Evolutionary conservation across 805 yeast genomes (phyloP).

Genomic region (Cyberlindnera xylosilytica): DNA sequence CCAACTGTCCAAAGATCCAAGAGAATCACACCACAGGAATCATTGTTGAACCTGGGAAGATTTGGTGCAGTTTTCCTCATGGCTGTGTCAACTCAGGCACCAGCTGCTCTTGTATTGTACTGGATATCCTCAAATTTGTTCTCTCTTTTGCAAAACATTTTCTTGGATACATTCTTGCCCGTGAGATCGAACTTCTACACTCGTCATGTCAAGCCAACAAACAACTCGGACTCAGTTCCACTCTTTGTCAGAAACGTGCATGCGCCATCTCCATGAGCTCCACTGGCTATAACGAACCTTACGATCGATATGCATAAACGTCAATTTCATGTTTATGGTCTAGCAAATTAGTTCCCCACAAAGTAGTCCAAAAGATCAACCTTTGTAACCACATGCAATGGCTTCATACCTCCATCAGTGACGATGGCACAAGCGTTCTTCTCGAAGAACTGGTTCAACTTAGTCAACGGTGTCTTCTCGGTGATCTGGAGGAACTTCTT

Average conservation of each 20-base stretch:
- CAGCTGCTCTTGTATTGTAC: constrained; percentile 76
- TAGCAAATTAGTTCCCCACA: constrained; percentile 20
- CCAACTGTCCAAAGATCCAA: constrained; percentile 38
- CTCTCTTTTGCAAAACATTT: constrained; percentile 71
- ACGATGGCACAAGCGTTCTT: constrained; percentile 81
- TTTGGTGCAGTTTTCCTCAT: constrained; percentile 75
- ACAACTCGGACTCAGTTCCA: constrained; percentile 8
- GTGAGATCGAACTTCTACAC: constrained; percentile 10
- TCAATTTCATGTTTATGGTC: no score
- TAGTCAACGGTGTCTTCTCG: constrained; percentile 58
- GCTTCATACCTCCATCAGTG: constrained; percentile 66
- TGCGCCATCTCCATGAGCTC: not conserved
- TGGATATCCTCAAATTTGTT: constrained; percentile 86
- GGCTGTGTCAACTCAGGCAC: constrained; percentile 84
- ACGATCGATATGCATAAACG: no score
- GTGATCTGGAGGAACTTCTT: constrained; percentile 67
- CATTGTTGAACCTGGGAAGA: constrained; percentile 68
- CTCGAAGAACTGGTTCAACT: constrained; percentile 77
- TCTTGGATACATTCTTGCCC: constrained; percentile 49
- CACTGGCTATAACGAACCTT: no score
- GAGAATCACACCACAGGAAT: constrained; percentile 58
- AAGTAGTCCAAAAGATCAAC: constrained; percentile 69
- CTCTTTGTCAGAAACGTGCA: constrained; percentile 8
- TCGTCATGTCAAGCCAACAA: not conserved
- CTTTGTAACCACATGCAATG: constrained; percentile 83